Conservation (phyloP, 2,329 filamentous ascomycete genomes). For the Alternaria burnsii region DNA sequence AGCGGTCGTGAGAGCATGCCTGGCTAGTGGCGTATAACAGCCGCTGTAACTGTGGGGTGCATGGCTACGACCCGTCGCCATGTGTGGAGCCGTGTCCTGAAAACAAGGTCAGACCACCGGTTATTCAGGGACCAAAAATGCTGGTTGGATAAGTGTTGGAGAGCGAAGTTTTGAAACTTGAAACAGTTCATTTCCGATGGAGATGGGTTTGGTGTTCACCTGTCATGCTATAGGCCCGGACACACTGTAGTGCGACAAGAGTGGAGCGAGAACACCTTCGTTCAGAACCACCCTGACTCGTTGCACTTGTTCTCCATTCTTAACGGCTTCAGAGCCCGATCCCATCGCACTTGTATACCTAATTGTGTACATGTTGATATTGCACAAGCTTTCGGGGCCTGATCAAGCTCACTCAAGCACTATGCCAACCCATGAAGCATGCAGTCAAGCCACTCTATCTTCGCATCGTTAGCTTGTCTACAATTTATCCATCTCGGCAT, state of each 20-base stretch:
- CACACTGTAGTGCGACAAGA: slow-evolving; percentile 5
- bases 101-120: slow-evolving; percentile 33
- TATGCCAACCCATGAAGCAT: slow-evolving; percentile 21
- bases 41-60: slow-evolving; percentile 40
- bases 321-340: background rate
- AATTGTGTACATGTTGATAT: slow-evolving; percentile 6
- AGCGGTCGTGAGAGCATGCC: slow-evolving; percentile 6
- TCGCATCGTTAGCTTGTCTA: slow-evolving; percentile 20
- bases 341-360: background rate
- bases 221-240: slow-evolving; percentile 10
- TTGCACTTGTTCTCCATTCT: background rate
- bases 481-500: slow-evolving; percentile 21
- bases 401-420: slow-evolving; percentile 27
- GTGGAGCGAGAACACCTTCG: background rate
- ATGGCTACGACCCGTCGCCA: slow-evolving; percentile 12
- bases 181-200: slow-evolving; percentile 9
- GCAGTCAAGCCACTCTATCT: slow-evolving; percentile 22
- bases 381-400: slow-evolving; percentile 9
- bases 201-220: background rate
- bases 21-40: slow-evolving; percentile 31
- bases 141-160: background rate
- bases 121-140: slow-evolving; percentile 27
- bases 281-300: slow-evolving; percentile 1
- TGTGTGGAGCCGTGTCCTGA: slow-evolving; percentile 15
- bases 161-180: slow-evolving; percentile 9